phyloP scores from a whole-genome alignment of 78 protist species.

The Dictyostelium capitatum region DNA sequence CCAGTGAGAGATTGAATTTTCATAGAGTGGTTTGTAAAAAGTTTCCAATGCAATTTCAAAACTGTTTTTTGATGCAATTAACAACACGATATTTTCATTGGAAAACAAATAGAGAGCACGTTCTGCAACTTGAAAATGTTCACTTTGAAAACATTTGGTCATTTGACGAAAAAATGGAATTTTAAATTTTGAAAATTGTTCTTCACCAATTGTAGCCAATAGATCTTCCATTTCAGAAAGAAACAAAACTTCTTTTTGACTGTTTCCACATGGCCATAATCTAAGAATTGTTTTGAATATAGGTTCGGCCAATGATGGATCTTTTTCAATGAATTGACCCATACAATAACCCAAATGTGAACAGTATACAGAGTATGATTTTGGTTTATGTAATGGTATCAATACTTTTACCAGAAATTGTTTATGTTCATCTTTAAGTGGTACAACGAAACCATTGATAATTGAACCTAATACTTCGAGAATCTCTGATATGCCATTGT shows the following conservation, averaged over 20 bases:
- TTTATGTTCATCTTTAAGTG: conserved; percentile 97
- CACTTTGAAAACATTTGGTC: conserved; percentile 58
- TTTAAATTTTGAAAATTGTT: conserved; percentile 27
- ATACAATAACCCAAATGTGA: conserved; percentile 81
- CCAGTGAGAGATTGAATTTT: conserved; percentile 73
- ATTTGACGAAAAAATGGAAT: conserved; percentile 51
- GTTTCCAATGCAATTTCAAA: conserved; percentile 14
- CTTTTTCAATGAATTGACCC: conserved; percentile 76
- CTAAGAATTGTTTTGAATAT: conserved; percentile 37
- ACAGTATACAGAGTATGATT: conserved; percentile 72
- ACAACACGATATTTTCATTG: conserved; percentile 63
- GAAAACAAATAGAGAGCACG: conserved; percentile 70
- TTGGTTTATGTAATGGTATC: conserved; percentile 93
- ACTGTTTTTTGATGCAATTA: conserved; percentile 44
- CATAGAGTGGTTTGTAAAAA: conserved; percentile 55
- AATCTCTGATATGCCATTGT: conserved; percentile 95
- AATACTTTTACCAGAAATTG: conserved; percentile 88
- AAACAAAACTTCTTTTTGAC: conserved; percentile 79
- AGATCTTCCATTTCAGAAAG: conserved; percentile 71
- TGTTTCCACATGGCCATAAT: conserved; percentile 77
- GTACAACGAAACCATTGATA: conserved; percentile 98
- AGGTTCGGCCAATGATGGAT: conserved; percentile 44
- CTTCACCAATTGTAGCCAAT: conserved; percentile 14
- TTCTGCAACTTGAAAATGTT: conserved; percentile 81
- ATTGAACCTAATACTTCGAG: conserved; percentile 95